Evolutionary conservation across 345 rosid genomes (phyloP).

Genomic region (Tarenaya hassleriana): DNA sequence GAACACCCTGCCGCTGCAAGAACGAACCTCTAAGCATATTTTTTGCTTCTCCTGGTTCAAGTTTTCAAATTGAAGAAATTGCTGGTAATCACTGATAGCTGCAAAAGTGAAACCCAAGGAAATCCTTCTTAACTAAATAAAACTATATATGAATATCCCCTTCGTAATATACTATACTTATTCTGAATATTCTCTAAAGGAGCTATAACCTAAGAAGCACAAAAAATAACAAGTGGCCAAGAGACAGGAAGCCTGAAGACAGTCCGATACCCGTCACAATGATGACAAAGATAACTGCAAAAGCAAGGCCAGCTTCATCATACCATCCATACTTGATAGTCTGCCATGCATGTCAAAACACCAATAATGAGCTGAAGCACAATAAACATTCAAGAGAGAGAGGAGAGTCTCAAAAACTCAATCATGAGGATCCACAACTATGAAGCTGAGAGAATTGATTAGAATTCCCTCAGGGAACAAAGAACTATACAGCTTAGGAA

Average conservation of each 20-base stretch:
- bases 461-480: no score
- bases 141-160: neutral
- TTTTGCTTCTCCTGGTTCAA: conserved; percentile 70
- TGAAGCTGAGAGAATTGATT: no score
- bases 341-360: no score
- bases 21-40: conserved; percentile 58
- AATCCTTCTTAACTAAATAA: no score
- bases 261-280: conserved; percentile 56
- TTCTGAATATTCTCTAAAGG: no score
- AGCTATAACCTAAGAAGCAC: no score
- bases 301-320: conserved; percentile 65
- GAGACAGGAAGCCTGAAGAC: conserved; percentile 3
- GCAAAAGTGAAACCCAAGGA: conserved; percentile 3
- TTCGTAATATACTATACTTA: neutral
- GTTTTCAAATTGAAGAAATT: conserved; percentile 70
- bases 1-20: conserved; percentile 2
- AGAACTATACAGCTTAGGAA: no score
- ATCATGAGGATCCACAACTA: neutral
- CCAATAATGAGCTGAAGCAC: no score
- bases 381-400: neutral
- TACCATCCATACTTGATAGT: conserved; percentile 62
- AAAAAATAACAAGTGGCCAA: neutral
- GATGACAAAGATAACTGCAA: conserved; percentile 60
- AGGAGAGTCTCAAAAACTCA: neutral
- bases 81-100: conserved; percentile 76